phyloP scores from a whole-genome alignment of 352 stramenopile genomes.

The Pythium folliculosum region DNA sequence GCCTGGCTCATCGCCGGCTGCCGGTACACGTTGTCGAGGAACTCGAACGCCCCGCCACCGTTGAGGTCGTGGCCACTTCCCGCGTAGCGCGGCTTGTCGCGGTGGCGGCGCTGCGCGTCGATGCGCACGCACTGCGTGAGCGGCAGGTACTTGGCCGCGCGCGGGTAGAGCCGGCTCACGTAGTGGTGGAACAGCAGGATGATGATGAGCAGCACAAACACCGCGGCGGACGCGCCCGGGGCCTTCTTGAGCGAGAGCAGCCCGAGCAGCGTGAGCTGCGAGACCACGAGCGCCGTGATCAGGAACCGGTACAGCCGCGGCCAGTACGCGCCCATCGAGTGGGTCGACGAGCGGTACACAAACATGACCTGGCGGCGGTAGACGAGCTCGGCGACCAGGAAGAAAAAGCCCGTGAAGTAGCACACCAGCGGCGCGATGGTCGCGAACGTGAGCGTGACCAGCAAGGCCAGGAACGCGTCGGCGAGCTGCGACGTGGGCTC shows the following conservation, averaged over 20 bases:
- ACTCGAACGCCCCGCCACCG: conserved; percentile 39
- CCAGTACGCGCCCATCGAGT: conserved; percentile 74
- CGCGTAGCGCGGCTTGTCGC: conserved; percentile 31
- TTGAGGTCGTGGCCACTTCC: too few relatives aligned
- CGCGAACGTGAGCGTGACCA: conserved; percentile 79
- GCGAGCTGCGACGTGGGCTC: conserved; percentile 61
- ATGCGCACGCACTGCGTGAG: conserved; percentile 59
- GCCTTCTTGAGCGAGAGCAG: conserved; percentile 81
- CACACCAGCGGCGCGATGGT: conserved; percentile 77
- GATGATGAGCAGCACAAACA: conserved; percentile 36
- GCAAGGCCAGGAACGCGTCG: conserved; percentile 66
- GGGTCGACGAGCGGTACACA: conserved; percentile 62
- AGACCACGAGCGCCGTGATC: conserved; percentile 68
- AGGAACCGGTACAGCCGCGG: conserved; percentile 76
- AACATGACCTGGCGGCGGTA: conserved; percentile 72
- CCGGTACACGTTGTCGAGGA: conserved; percentile 69
- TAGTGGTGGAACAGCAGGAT: conserved; percentile 71
- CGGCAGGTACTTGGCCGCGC: conserved; percentile 59
- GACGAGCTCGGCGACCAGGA: conserved; percentile 63
- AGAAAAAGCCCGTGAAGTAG: conserved; percentile 78
- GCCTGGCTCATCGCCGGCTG: conserved; percentile 71
- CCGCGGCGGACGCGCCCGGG: conserved; percentile 23
- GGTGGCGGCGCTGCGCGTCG: conserved; percentile 42
- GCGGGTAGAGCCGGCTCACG: conserved; percentile 53
- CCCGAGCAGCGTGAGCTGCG: conserved; percentile 76